Evolutionary conservation across 1,139 yeast species (phyloP).

Genomic region (Candida sanyaensis): DNA sequence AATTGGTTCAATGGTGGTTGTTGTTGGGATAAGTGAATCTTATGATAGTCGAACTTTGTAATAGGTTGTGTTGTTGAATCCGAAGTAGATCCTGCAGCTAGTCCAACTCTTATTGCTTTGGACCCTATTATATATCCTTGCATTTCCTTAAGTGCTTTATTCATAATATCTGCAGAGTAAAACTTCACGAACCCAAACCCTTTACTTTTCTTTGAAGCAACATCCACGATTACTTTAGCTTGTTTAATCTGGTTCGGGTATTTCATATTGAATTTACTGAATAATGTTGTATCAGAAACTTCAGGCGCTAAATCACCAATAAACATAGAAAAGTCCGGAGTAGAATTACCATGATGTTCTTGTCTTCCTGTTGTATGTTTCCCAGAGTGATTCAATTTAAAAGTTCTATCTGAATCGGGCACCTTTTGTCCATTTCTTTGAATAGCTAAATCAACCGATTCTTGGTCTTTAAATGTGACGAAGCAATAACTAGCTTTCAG

Average conservation of each 20-base stretch:
- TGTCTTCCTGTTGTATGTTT: conserved; percentile 33
- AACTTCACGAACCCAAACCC: conserved; percentile 95
- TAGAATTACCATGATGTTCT: conserved; percentile 24
- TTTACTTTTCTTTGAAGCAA: conserved; percentile 70
- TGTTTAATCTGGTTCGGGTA: conserved; percentile 74
- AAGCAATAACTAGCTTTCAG: conserved; percentile 62
- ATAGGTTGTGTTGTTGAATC: conserved; percentile 9
- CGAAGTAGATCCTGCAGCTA: conserved; percentile 25
- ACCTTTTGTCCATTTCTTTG: conserved; percentile 68
- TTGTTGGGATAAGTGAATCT: conserved; percentile 22
- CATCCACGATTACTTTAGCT: conserved; percentile 85
- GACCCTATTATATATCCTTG: conserved; percentile 76
- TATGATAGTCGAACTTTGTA: conserved; percentile 7
- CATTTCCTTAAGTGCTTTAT: conserved; percentile 77
- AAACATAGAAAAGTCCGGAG: conserved; percentile 34
- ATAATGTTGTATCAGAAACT: conserved; percentile 70
- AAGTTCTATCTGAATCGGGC: conserved; percentile 56
- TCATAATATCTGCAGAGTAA: conserved; percentile 68
- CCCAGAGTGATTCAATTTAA: conserved; percentile 86
- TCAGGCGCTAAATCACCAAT: conserved; percentile 85
- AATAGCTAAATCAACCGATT: conserved; percentile 71
- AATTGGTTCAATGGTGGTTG: conserved; percentile 34
- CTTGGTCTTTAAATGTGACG: conserved; percentile 71
- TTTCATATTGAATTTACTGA: conserved; percentile 67
- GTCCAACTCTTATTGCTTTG: conserved; percentile 68